Evolutionary conservation across 1,139 yeast species (phyloP).

Genomic region (Magnusiomyces sp.): DNA sequence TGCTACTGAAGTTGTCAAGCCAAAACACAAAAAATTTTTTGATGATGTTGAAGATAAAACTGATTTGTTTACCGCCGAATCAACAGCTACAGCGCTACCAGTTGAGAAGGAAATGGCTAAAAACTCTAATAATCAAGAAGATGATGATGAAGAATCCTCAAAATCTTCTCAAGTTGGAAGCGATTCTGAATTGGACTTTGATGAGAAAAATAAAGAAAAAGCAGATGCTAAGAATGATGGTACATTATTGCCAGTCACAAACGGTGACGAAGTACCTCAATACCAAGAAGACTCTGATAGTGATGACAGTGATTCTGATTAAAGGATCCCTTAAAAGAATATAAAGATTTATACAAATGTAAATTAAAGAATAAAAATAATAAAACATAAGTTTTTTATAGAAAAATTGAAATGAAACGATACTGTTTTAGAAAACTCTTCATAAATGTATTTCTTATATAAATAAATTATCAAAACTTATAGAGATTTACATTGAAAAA

Average conservation of each 20-base stretch:
- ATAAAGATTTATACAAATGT: background rate
- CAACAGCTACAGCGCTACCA: background rate
- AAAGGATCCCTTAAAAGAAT: background rate
- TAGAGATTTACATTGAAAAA: too few species aligned
- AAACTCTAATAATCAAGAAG: background rate
- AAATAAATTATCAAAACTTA: too few species aligned
- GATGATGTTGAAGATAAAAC: slow-evolving; percentile 4
- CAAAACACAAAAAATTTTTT: slow-evolving; percentile 7
- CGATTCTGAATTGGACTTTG: background rate
- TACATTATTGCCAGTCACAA: background rate
- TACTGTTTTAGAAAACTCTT: too few species aligned
- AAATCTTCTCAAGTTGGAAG: slow-evolving; percentile 17
- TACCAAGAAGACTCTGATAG: slow-evolving; percentile 5
- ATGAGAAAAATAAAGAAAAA: background rate
- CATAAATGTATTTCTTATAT: too few species aligned
- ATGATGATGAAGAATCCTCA: slow-evolving; percentile 2
- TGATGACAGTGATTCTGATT: slow-evolving; percentile 2
- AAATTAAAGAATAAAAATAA: background rate
- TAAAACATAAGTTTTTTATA: background rate
- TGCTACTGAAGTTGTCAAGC: background rate
- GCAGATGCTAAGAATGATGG: background rate
- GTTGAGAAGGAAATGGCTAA: background rate
- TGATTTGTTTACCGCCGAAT: background rate
- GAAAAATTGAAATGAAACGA: too few species aligned
- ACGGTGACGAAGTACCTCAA: background rate